A percentile compares a stretch with the other conserved stretches of the same genome.
These are phyloP conservation scores for Blastocystis hominis DNA, from an alignment of 352 stramenopile genomes.

Conservation along the genomic window DNA sequence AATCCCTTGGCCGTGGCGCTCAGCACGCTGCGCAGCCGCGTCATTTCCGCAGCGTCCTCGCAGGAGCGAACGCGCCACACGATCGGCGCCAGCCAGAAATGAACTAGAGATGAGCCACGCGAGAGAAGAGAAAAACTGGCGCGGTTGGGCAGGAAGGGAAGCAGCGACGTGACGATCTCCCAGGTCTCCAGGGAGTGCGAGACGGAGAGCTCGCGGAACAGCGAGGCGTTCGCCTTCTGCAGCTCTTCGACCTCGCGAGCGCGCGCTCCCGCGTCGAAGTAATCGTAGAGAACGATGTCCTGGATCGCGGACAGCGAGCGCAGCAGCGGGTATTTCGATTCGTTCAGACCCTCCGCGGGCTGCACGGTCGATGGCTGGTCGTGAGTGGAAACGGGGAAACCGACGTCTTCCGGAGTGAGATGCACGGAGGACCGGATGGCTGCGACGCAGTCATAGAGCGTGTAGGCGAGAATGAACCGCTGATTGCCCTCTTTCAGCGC, in stretches of 20 bases:
- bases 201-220: slow-evolving; percentile 19
- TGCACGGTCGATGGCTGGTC: background rate
- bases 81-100: slow-evolving; percentile 29
- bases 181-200: slow-evolving; percentile 29
- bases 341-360: background rate
- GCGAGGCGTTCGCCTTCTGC: background rate
- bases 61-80: background rate
- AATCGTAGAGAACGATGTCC: slow-evolving; percentile 22
- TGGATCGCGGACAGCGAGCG: slow-evolving; percentile 16
- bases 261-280: slow-evolving; percentile 2
- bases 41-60: background rate
- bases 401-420: background rate
- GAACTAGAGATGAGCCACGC: slow-evolving; percentile 3
- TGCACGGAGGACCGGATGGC: background rate
- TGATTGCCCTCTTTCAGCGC: slow-evolving; percentile 54
- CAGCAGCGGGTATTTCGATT: background rate
- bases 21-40: slow-evolving; percentile 10
- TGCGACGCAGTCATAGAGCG: slow-evolving; percentile 15
- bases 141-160: slow-evolving; percentile 56
- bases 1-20: background rate
- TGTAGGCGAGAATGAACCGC: slow-evolving; percentile 49
- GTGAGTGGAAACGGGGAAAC: background rate
- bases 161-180: background rate
- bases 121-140: background rate
- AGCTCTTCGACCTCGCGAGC: slow-evolving; percentile 49